Evolutionary conservation across 805 yeast species (phyloP).

Genomic region (Metschnikowia gruessii): DNA sequence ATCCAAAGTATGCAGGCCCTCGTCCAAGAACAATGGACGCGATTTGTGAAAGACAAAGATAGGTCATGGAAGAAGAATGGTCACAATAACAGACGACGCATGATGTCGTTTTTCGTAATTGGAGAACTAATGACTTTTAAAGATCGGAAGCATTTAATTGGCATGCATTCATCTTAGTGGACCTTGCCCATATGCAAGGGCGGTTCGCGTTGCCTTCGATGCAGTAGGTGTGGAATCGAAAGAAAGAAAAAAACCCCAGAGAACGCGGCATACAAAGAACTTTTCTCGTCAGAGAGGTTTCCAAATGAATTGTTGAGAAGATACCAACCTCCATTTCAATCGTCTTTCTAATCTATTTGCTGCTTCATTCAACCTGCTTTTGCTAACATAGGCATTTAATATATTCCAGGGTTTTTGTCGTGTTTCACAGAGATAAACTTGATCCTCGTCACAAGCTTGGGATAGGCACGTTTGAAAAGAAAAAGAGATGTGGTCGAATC

Average conservation of each 20-base stretch:
- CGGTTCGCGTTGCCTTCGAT: constrained; percentile 6
- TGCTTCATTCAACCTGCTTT: not conserved
- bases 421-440: not conserved
- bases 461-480: not conserved
- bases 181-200: not conserved
- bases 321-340: not conserved
- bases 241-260: constrained; percentile 6
- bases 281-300: not conserved
- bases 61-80: too few relatives aligned
- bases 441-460: not conserved
- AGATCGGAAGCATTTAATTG: too few relatives aligned
- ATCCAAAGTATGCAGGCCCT: too few relatives aligned
- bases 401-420: not conserved
- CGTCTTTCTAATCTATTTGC: not conserved
- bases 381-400: not conserved
- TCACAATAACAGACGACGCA: too few relatives aligned
- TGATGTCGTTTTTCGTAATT: too few relatives aligned
- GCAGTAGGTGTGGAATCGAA: constrained; percentile 8
- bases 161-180: too few relatives aligned
- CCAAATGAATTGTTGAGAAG: constrained; percentile 1
- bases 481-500: not conserved
- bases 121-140: too few relatives aligned
- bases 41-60: too few relatives aligned
- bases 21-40: too few relatives aligned
- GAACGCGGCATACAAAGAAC: constrained; percentile 6